Evolutionary conservation across 345 rosid species (phyloP).

Genomic region (Brassica napus): Da-Ae NC_063447.1:5564501-5565000

Average conservation of each 20-base stretch:
- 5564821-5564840: slow-evolving; percentile 59
- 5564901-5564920: not conserved
- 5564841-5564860: slow-evolving; percentile 67
- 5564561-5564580: slow-evolving; percentile 57
- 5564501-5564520: slow-evolving; percentile 50
- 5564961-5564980: slow-evolving; percentile 65
- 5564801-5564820: slow-evolving; percentile 75
- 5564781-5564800: slow-evolving; percentile 68
- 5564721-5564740: not conserved
- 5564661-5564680: slow-evolving; percentile 44
- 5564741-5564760: slow-evolving; percentile 42
- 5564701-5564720: slow-evolving; percentile 4
- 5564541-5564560: slow-evolving; percentile 65
- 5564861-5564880: slow-evolving; percentile 78
- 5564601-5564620: slow-evolving; percentile 62
- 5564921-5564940: not conserved
- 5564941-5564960: slow-evolving; percentile 5
- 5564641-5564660: slow-evolving; percentile 62
- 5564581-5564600: slow-evolving; percentile 83
- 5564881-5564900: slow-evolving; percentile 25
- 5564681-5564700: not conserved
- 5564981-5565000: slow-evolving; percentile 62
- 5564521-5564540: slow-evolving; percentile 61
- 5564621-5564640: slow-evolving; percentile 73
- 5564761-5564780: slow-evolving; percentile 69